A percentile compares a stretch with the other conserved stretches of the same genome.
phyloP scores from a whole-genome alignment of 2,329 filamentous ascomycete species.

The Nigrograna mackinnonii region DNA sequence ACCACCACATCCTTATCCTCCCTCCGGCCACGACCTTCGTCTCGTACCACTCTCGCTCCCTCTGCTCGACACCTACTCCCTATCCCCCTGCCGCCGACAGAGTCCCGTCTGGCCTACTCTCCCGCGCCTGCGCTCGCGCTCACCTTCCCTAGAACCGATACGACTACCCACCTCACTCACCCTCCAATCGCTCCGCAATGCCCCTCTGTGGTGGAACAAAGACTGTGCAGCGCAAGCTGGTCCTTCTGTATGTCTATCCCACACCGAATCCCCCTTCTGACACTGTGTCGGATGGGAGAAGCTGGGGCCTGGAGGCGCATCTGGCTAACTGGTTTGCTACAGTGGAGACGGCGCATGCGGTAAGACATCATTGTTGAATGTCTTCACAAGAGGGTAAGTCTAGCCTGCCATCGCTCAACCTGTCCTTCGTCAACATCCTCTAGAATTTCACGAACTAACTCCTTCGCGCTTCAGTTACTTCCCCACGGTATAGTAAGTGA shows the following conservation, averaged over 20 bases:
- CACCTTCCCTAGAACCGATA: conserved; percentile 20
- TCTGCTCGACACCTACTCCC: conserved; percentile 11
- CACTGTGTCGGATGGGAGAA: no score
- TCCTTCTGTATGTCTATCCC: conserved; percentile 73
- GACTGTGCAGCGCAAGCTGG: conserved; percentile 94
- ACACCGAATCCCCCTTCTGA: no score
- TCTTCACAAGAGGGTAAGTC: conserved; percentile 93
- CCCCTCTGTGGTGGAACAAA: conserved; percentile 59
- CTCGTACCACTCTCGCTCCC: conserved; percentile 18
- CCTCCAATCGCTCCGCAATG: conserved; percentile 37
- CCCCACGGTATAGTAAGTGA: conserved; percentile 84
- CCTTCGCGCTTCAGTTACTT: conserved; percentile 70
- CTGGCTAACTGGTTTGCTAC: conserved; percentile 24
- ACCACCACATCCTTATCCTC: conserved; percentile 14
- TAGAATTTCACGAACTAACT: conserved; percentile 1
- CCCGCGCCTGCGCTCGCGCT: conserved; percentile 25
- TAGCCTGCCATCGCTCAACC: conserved; percentile 9
- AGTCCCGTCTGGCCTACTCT: conserved; percentile 18
- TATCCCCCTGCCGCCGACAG: conserved; percentile 5
- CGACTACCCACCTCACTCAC: conserved; percentile 22
- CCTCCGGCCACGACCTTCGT: conserved; percentile 13
- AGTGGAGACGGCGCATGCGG: conserved; percentile 96
- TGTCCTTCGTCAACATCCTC: not conserved
- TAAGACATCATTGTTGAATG: conserved; percentile 95
- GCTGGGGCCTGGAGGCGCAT: no score